Conservation (phyloP, 805 yeast genomes). For the Peterozyma toletana region DNA sequence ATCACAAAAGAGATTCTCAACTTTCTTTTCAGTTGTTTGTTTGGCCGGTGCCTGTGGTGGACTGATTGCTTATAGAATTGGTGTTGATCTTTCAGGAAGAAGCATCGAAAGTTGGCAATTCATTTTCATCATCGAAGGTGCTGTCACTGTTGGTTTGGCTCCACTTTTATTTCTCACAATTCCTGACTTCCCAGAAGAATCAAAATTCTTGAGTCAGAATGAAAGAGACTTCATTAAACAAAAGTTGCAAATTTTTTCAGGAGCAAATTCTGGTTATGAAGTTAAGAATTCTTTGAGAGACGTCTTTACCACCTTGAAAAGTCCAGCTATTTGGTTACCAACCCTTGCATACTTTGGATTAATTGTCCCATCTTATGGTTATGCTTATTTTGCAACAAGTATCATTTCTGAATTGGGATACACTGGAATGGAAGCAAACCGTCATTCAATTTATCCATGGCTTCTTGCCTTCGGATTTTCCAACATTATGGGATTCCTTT, state of each 20-base stretch:
- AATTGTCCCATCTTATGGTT: constrained; percentile 69
- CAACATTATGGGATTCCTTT: constrained; percentile 51
- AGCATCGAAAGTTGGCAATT: constrained; percentile 39
- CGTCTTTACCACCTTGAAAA: constrained; percentile 44
- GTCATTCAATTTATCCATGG: constrained; percentile 85
- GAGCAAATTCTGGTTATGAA: constrained; percentile 40
- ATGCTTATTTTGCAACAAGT: constrained; percentile 67
- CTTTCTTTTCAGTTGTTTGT: constrained; percentile 36
- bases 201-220: constrained; percentile 24
- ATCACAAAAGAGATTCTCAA: constrained; percentile 29
- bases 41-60: constrained; percentile 45
- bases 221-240: constrained; percentile 41
- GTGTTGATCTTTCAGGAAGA: constrained; percentile 25
- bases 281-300: constrained; percentile 37
- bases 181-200: constrained; percentile 45
- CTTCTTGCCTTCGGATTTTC: constrained; percentile 63
- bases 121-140: constrained; percentile 44
- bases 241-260: constrained; percentile 41
- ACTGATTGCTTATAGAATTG: constrained; percentile 38
- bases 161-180: constrained; percentile 29
- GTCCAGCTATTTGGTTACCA: constrained; percentile 48
- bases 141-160: constrained; percentile 22
- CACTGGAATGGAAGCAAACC: constrained; percentile 68
- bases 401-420: constrained; percentile 56
- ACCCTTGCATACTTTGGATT: constrained; percentile 59